These are phyloP conservation scores for Pulveroboletus sp. DNA, from an alignment of 768 basidiomycete species.

Conservation along the genomic window DNA sequence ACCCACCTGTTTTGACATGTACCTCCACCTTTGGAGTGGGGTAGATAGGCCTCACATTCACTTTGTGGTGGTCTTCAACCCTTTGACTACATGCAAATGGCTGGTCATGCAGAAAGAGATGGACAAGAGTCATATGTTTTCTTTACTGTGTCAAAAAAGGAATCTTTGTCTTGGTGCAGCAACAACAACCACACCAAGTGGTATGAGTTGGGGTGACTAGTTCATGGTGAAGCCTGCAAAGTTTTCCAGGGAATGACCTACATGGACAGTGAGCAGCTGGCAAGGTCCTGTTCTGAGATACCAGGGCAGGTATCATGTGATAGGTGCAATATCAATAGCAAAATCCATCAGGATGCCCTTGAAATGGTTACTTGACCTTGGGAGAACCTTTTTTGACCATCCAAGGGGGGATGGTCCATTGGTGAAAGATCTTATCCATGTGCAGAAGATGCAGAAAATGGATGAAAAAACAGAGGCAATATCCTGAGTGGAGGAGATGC, in stretches of 20 bases:
- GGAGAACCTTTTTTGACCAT: too few species aligned
- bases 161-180: background rate
- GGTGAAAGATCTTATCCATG: too few species aligned
- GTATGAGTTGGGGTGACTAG: background rate
- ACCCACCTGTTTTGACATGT: conserved; percentile 3
- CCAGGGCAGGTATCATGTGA: too few species aligned
- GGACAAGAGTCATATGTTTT: background rate
- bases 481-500: too few species aligned
- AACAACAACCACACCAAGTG: too few species aligned
- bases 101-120: background rate
- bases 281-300: too few species aligned
- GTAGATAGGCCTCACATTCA: background rate
- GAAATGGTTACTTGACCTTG: too few species aligned
- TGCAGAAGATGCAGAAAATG: too few species aligned
- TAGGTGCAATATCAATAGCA: too few species aligned
- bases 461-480: too few species aligned
- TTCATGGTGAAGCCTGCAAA: background rate
- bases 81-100: background rate
- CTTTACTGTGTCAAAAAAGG: background rate
- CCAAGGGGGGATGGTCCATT: too few species aligned
- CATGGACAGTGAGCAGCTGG: background rate
- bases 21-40: background rate
- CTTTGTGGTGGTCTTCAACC: background rate
- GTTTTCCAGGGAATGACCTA: background rate
- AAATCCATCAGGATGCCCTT: too few species aligned